Conservation (phyloP, 2,329 filamentous ascomycete genomes). For the Colletotrichum truncatum region DNA sequence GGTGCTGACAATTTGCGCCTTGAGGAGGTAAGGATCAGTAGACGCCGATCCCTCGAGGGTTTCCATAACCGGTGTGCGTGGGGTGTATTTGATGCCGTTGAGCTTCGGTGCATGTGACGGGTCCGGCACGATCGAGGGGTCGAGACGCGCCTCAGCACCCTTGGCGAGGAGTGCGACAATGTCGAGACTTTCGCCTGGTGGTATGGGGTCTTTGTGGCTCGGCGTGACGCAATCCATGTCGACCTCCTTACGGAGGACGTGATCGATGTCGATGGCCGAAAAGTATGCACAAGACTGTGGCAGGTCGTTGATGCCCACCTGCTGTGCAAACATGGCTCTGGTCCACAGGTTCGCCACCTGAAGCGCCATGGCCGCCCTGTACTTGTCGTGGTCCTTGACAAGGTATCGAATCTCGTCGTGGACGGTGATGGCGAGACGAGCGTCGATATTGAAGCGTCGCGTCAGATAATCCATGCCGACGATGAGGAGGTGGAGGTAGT, state of each 20-base stretch:
- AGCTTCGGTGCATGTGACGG: constrained; percentile 61
- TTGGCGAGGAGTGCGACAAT: constrained; percentile 82
- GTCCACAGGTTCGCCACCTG: constrained; percentile 98
- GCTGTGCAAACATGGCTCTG: constrained; percentile 94
- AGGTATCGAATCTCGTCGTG: constrained; percentile 98
- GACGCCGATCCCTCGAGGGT: constrained; percentile 61
- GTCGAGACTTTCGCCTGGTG: constrained; percentile 87
- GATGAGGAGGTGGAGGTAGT: constrained; percentile 94
- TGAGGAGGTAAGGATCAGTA: constrained; percentile 71
- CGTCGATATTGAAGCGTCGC: constrained; percentile 83
- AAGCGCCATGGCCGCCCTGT: constrained; percentile 89
- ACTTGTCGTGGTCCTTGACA: constrained; percentile 85
- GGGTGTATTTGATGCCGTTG: constrained; percentile 72
- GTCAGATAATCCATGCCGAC: constrained; percentile 94
- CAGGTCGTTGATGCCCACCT: constrained; percentile 94
- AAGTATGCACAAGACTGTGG: constrained; percentile 97
- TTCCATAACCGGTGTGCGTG: constrained; percentile 83
- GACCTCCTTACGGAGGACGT: constrained; percentile 96
- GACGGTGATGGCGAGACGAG: constrained; percentile 90
- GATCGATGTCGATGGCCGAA: constrained; percentile 93
- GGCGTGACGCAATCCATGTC: constrained; percentile 98
- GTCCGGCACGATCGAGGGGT: constrained; percentile 69
- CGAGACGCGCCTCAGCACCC: constrained; percentile 73
- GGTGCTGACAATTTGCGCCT: constrained; percentile 81
- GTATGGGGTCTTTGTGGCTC: constrained; percentile 80